These are phyloP conservation scores for Pseudogymnoascus sp. DNA, from an alignment of 2,329 filamentous ascomycete species.

Conservation along the genomic window DNA sequence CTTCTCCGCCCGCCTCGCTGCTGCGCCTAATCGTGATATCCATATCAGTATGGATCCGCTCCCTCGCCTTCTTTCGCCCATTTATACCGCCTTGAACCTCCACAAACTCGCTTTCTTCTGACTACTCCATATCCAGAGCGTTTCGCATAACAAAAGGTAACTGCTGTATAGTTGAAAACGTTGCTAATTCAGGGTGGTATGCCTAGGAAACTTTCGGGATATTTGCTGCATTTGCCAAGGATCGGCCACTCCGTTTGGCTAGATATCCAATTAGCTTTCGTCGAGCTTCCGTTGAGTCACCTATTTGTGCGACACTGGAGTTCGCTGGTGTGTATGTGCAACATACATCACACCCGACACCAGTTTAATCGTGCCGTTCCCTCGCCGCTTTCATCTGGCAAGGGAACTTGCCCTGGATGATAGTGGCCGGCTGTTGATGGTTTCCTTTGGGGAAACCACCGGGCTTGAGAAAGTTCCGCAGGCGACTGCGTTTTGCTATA, in stretches of 20 bases:
- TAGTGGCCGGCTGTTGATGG: background rate
- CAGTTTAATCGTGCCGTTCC: background rate
- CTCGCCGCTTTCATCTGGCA: background rate
- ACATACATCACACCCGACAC: background rate
- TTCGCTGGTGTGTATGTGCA: background rate
- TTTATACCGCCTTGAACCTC: background rate
- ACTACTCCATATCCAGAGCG: conserved; percentile 3
- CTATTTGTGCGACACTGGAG: background rate
- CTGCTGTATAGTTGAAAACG: background rate
- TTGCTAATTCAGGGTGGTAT: background rate
- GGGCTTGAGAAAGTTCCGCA: background rate
- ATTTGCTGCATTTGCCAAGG: background rate
- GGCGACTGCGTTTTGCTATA: background rate
- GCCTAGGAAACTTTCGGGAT: background rate
- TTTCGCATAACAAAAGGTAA: background rate
- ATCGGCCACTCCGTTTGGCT: background rate
- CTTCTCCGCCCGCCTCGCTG: conserved; percentile 4
- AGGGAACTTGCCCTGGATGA: background rate
- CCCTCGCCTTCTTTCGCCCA: conserved; percentile 1
- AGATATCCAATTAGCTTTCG: background rate
- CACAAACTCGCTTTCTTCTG: background rate
- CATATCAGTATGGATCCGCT: conserved; percentile 1
- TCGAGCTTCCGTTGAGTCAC: background rate
- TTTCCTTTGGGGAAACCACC: background rate
- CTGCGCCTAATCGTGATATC: conserved; percentile 5